Evolutionary conservation across 768 basidiomycete genomes (phyloP).

Genomic region (Lentinula aciculospora): DNA sequence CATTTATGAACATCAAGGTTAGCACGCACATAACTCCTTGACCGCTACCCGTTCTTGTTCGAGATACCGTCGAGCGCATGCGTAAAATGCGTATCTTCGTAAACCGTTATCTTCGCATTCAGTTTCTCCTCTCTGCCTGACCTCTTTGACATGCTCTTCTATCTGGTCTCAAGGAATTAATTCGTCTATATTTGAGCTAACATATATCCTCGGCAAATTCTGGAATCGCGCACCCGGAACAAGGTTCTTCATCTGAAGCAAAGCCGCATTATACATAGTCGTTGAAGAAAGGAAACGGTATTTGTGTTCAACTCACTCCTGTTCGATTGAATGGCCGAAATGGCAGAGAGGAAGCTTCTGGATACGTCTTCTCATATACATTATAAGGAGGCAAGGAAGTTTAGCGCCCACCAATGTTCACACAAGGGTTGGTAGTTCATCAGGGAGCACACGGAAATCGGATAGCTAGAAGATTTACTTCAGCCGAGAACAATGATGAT

Average conservation of each 20-base stretch:
- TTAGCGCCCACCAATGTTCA: slow-evolving; percentile 35
- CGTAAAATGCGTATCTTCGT: slow-evolving; percentile 38
- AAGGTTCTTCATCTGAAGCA: slow-evolving; percentile 25
- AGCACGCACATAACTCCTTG: slow-evolving; percentile 29
- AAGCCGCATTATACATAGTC: too few species aligned
- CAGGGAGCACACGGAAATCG: too few species aligned
- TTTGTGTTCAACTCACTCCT: slow-evolving; percentile 25
- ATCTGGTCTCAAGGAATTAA: slow-evolving; percentile 31
- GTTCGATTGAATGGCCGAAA: slow-evolving; percentile 27
- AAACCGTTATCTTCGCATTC: slow-evolving; percentile 28
- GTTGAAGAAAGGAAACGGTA: neutral
- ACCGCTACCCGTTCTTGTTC: slow-evolving; percentile 39
- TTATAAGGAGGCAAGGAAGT: slow-evolving; percentile 34
- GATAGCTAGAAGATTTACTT: slow-evolving; percentile 37
- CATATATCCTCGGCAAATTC: slow-evolving; percentile 35
- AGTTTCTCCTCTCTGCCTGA: slow-evolving; percentile 25
- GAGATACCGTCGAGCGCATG: slow-evolving; percentile 39
- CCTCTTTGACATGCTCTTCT: slow-evolving; percentile 27
- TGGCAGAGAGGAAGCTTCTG: slow-evolving; percentile 29
- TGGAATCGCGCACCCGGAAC: slow-evolving; percentile 30
- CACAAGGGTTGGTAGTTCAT: neutral
- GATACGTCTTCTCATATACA: slow-evolving; percentile 34
- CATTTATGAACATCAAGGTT: neutral
- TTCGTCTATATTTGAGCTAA: slow-evolving; percentile 38
- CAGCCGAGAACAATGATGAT: slow-evolving; percentile 38